Conservation (phyloP, 139 green algal genomes). For the Chlorella sp. region DNA sequence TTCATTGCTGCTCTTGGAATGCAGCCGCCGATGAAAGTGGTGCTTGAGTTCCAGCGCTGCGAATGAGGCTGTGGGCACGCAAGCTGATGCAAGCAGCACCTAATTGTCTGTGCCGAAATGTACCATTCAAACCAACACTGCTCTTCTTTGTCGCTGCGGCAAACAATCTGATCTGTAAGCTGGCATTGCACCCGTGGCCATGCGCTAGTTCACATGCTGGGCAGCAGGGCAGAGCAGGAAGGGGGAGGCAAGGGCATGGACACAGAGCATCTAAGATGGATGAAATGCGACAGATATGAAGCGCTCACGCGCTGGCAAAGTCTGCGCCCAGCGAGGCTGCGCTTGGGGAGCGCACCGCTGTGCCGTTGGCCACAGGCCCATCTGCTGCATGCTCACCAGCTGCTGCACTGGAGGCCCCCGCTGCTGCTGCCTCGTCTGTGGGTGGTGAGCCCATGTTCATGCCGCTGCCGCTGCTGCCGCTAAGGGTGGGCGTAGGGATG, state of each 20-base stretch:
- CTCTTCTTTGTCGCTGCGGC: no score
- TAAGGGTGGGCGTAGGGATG: slow-evolving; percentile 34
- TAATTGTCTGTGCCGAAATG: no score
- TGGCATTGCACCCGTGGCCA: no score
- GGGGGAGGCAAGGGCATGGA: no score
- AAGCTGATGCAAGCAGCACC: no score
- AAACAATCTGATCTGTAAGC: no score
- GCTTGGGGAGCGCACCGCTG: not conserved
- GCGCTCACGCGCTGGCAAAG: slow-evolving; percentile 13
- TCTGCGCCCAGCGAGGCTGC: slow-evolving; percentile 4
- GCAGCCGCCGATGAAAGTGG: slow-evolving; percentile 17
- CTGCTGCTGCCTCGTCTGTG: not conserved
- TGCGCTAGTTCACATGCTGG: no score
- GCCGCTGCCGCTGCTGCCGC: not conserved
- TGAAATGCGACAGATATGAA: not conserved
- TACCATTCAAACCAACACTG: no score
- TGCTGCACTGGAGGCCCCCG: not conserved
- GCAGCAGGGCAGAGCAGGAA: no score
- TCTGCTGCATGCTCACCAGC: not conserved
- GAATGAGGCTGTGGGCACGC: not conserved
- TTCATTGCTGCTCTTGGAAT: no score
- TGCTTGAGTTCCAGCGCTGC: slow-evolving; percentile 54
- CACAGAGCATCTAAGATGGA: no score
- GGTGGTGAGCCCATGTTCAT: not conserved
- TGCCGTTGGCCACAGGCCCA: not conserved